Conservation (phyloP, 345 rosid species). For the Moringa oleifera region DNA sequence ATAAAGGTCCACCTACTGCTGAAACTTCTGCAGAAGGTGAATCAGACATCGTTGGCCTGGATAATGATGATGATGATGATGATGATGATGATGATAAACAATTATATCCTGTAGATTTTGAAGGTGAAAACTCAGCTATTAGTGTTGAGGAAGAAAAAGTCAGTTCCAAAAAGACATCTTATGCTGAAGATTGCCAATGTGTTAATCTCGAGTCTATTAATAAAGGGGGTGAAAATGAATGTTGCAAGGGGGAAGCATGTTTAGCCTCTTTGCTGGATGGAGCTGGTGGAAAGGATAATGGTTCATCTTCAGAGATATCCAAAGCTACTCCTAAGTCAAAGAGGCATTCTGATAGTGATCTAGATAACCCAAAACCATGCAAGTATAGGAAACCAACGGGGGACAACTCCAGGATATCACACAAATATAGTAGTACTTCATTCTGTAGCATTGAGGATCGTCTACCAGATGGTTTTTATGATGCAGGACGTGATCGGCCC, state of each 20-base stretch:
- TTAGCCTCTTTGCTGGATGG: slow-evolving; percentile 28
- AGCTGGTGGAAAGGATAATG: slow-evolving; percentile 35
- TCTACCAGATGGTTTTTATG: slow-evolving; percentile 91
- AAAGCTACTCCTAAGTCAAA: slow-evolving; percentile 44
- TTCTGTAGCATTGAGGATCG: slow-evolving; percentile 71
- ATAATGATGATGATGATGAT: slow-evolving; percentile 31
- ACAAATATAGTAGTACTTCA: slow-evolving; percentile 62
- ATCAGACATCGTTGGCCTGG: slow-evolving; percentile 33
- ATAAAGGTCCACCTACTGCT: slow-evolving; percentile 19
- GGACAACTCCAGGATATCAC: slow-evolving; percentile 39
- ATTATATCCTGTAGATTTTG: slow-evolving; percentile 28
- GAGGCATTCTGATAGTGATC: slow-evolving; percentile 65
- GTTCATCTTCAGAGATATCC: slow-evolving; percentile 35
- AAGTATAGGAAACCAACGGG: slow-evolving; percentile 53
- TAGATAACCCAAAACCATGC: slow-evolving; percentile 88
- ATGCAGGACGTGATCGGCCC: slow-evolving; percentile 95
- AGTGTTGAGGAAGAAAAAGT: slow-evolving; percentile 37
- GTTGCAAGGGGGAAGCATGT: slow-evolving; percentile 34
- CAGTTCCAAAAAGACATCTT: slow-evolving; percentile 24
- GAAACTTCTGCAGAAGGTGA: slow-evolving; percentile 29
- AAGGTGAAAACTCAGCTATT: slow-evolving; percentile 28
- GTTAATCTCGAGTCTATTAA: slow-evolving; percentile 23
- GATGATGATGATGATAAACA: slow-evolving; percentile 38
- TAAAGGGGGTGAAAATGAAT: slow-evolving; percentile 25
- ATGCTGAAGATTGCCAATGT: slow-evolving; percentile 26